Conservation (phyloP, 306 rosid species). For the Fragaria nilgerrensis region DNA sequence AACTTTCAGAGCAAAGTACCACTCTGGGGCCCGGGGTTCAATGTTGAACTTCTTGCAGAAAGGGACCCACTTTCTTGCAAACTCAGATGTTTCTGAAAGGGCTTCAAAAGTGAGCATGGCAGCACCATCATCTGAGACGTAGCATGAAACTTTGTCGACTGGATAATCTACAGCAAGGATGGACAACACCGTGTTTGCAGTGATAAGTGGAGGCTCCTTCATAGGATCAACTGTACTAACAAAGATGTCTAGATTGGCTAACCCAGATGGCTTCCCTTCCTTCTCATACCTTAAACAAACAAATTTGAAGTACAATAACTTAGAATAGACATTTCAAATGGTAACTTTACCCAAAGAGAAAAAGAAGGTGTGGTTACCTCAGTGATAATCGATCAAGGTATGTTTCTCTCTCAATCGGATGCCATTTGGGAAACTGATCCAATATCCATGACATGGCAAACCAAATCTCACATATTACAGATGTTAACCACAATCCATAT, state of each 20-base stretch:
- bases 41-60: constrained; percentile 75
- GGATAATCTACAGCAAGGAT: constrained; percentile 92
- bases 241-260: constrained; percentile 69
- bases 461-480: constrained; percentile 95
- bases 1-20: constrained; percentile 83
- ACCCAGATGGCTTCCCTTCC: constrained; percentile 83
- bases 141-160: constrained; percentile 83
- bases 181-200: constrained; percentile 88
- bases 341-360: neutral
- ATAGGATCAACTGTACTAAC: constrained; percentile 94
- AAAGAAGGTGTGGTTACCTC: constrained; percentile 39
- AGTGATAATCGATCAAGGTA: constrained; percentile 86
- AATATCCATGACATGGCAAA: constrained; percentile 88
- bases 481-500: constrained; percentile 78
- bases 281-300: constrained; percentile 65
- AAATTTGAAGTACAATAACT: neutral
- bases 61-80: constrained; percentile 98
- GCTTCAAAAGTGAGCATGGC: constrained; percentile 98
- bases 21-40: constrained; percentile 93
- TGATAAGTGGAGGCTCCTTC: constrained; percentile 95
- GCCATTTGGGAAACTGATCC: constrained; percentile 95
- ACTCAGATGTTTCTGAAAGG: constrained; percentile 89
- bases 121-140: constrained; percentile 95
- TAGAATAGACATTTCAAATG: constrained; percentile 3
- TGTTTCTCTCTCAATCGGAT: constrained; percentile 78